Percentiles rank a stretch among this genome's conserved stretches.
Conservation (phyloP, 176 grass and related monocot species). For the Puya raimondii region DNA sequence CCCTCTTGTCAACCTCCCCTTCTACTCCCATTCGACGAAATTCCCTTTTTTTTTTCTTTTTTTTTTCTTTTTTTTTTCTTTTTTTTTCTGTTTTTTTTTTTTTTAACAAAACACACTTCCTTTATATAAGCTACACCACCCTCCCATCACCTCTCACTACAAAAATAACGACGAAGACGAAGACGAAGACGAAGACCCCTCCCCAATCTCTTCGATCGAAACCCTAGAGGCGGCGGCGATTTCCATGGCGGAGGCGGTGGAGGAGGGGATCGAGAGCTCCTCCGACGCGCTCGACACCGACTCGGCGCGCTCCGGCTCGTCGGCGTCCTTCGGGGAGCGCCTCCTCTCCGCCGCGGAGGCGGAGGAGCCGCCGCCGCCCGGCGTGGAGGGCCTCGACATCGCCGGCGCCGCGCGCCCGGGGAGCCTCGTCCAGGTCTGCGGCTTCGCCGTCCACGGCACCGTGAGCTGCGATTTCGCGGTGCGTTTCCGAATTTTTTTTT, state of each 20-base stretch:
- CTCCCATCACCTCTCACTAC: too few species aligned
- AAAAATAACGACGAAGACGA: neutral
- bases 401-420: conserved; percentile 9
- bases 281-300: neutral
- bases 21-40: too few species aligned
- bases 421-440: neutral
- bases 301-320: conserved; percentile 11
- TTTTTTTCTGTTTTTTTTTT: too few species aligned
- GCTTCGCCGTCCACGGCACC: conserved; percentile 7
- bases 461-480: conserved; percentile 26
- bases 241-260: neutral
- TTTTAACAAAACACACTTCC: too few species aligned
- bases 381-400: conserved; percentile 15
- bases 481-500: conserved; percentile 12
- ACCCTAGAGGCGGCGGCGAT: neutral
- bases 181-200: neutral
- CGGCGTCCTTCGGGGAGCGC: conserved; percentile 2
- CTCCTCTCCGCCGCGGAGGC: conserved; percentile 18
- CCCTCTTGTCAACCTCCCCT: too few species aligned
- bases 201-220: neutral
- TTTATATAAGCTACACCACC: too few species aligned
- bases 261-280: neutral
- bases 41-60: too few species aligned
- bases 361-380: neutral
- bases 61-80: too few species aligned